phyloP scores from a whole-genome alignment of 2,329 filamentous ascomycete species.

The Trichoderma pleuroti region DNA sequence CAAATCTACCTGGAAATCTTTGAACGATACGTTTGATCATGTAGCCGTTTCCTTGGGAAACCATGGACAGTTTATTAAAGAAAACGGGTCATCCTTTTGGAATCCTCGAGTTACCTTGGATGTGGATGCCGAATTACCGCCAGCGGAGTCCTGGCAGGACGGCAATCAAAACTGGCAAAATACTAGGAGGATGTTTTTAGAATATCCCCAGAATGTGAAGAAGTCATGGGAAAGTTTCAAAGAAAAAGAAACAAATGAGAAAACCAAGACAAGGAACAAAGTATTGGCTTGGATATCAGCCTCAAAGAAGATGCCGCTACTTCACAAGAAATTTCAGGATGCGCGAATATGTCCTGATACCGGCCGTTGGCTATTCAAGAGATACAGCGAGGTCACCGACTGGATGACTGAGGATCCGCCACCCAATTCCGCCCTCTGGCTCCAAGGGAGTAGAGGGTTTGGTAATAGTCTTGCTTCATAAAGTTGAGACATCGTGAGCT shows the following conservation, averaged over 20 bases:
- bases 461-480: not conserved
- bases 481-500: not conserved
- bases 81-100: not conserved
- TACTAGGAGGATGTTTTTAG: not conserved
- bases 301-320: not conserved
- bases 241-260: not conserved
- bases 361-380: slow-evolving; percentile 2
- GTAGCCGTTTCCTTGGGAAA: not conserved
- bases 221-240: not conserved
- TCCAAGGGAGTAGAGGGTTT: slow-evolving; percentile 1
- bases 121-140: not conserved
- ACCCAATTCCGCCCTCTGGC: not conserved
- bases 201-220: not conserved
- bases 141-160: too few species aligned
- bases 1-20: not conserved
- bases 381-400: not conserved
- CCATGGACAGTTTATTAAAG: not conserved
- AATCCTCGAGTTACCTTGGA: not conserved
- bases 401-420: slow-evolving; percentile 1
- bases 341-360: not conserved
- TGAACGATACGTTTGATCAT: not conserved
- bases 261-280: not conserved
- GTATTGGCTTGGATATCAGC: not conserved
- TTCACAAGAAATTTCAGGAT: not conserved
- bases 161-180: not conserved